Percentiles rank a stretch among this genome's conserved stretches.
These are phyloP conservation scores for Termitomyces sp. DNA, from an alignment of 768 basidiomycete species.

Conservation along the genomic window DNA sequence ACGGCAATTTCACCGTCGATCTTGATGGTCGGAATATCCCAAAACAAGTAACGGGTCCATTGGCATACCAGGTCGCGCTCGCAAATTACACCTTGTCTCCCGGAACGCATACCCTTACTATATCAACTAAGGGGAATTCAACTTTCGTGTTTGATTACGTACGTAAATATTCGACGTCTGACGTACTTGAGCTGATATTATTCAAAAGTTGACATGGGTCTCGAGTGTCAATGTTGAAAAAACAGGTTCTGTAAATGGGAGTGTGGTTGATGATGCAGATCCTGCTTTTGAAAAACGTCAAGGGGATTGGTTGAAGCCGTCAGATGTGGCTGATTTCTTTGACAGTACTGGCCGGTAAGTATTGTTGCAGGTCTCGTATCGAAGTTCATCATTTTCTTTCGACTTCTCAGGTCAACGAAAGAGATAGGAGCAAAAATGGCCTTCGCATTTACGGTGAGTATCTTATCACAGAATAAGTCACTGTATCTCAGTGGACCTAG, in stretches of 20 bases:
- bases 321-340: not conserved
- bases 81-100: not conserved
- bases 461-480: not conserved
- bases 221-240: conserved; percentile 2
- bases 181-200: not conserved
- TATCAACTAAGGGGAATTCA: not conserved
- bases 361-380: not conserved
- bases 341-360: conserved; percentile 6
- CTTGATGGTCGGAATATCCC: not conserved
- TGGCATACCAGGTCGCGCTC: not conserved
- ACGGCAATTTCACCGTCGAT: conserved; percentile 2
- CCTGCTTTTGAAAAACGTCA: not conserved
- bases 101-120: conserved; percentile 2
- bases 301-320: not conserved
- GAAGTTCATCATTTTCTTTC: not conserved
- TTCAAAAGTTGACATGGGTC: conserved; percentile 5
- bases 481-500: not conserved
- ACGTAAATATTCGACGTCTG: not conserved
- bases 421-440: not conserved
- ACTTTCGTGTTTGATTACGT: conserved; percentile 5
- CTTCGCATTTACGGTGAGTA: not conserved
- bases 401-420: not conserved
- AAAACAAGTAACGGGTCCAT: not conserved
- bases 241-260: not conserved
- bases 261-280: conserved; percentile 4